Base-by-base conservation (phyloP, 345 rosid genomes). In the Toxicodendron radicans region DNA sequence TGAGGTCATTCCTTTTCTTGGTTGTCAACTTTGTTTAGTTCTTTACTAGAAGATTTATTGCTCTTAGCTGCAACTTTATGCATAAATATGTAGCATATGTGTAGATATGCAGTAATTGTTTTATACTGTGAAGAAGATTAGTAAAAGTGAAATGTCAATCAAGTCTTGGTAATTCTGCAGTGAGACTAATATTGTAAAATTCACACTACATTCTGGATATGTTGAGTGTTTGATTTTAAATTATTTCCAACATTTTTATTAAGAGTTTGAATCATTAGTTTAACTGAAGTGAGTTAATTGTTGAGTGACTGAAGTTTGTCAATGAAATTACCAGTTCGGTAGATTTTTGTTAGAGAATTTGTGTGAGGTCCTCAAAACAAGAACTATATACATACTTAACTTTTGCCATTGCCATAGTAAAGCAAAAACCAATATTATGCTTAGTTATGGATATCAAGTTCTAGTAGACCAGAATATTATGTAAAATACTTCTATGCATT, bases 351-450 rank as follows among this genome's bases (percentile, higher is more conserved):
- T 49, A 46, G 53, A 16, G 53, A 49, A 49, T 1, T 4, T 1
- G n/a, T 0, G 16, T 16, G 17, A 11, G 53, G 2, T 49, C 18
- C 17, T 11, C 13, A 0, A 3, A 1, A 11, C 17, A 5, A 49
- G 16, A 11, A 11, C 17, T 11, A 49, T 13, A 14, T 11, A 49
- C 13, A 13, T 0, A 49, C 18, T 49, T 18, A 49, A 12, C 51
- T 13, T 49, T n/a, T 49, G 2, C 53, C 53, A 49, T 52, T 83
- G 80, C 80, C 43, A 27, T 27, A 2, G 30, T 27, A 27, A 27
- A 27, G 2, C 30, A 27, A 27, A 27, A 27, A 27, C 30, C 30
- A 1, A 27, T 27, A 27, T 27, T 27, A 27, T 27, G 30, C 2
- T 1, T 1, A 27, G 30, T 27, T 27, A 27, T 27, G 30, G 30